Conservation (phyloP, 2,329 filamentous ascomycete genomes). For the Geosmithia morbida region DNA sequence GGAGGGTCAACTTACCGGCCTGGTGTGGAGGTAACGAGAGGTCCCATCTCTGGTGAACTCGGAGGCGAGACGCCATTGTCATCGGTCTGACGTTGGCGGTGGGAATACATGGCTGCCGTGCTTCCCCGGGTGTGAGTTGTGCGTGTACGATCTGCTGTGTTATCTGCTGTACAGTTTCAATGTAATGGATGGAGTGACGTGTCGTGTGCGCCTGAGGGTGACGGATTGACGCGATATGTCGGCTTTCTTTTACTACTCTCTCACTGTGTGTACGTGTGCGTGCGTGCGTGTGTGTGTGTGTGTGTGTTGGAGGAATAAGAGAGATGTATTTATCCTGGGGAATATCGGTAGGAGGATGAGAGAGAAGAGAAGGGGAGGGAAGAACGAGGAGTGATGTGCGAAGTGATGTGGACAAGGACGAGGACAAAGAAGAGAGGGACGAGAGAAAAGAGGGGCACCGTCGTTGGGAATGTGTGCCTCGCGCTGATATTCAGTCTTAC, state of each 20-base stretch:
- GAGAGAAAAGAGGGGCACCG: background rate
- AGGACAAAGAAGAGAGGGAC: background rate
- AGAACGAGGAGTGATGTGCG: too few species aligned
- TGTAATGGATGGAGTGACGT: too few species aligned
- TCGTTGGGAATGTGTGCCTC: background rate
- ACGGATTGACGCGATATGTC: too few species aligned
- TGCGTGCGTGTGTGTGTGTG: too few species aligned
- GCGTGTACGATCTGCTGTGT: background rate
- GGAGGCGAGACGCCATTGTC: background rate
- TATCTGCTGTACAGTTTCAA: too few species aligned
- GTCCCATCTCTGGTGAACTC: conserved; percentile 1
- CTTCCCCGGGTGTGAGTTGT: background rate
- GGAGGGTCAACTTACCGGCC: background rate
- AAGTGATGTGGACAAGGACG: background rate
- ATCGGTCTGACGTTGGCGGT: background rate
- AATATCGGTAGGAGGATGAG: too few species aligned
- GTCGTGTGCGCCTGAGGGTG: too few species aligned
- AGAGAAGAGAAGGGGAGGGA: too few species aligned
- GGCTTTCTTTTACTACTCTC: too few species aligned
- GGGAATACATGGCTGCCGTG: background rate
- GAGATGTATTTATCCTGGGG: too few species aligned
- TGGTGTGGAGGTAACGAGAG: background rate
- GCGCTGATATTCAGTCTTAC: background rate
- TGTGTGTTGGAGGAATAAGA: too few species aligned
- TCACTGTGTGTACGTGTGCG: too few species aligned